phyloP scores from a whole-genome alignment of 2,329 filamentous ascomycete genomes.

The Colletotrichum sp. region DNA sequence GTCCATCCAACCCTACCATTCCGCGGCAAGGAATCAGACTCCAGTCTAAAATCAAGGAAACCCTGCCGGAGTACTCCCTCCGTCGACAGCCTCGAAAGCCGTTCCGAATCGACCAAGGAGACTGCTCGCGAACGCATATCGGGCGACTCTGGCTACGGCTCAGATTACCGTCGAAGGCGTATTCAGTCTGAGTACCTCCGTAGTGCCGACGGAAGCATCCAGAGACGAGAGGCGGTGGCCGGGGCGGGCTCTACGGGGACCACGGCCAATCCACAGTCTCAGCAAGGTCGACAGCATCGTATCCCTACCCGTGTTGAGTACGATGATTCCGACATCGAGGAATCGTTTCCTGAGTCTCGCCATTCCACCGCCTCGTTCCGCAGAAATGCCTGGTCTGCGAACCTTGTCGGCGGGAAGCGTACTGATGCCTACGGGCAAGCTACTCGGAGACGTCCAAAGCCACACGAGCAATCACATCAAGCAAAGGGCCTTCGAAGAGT shows the following conservation, averaged over 20 bases:
- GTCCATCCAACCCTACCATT: neutral
- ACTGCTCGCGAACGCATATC: neutral
- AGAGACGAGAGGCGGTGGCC: neutral
- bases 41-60: neutral
- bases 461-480: neutral
- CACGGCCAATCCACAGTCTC: neutral
- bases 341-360: neutral
- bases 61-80: neutral
- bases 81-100: neutral
- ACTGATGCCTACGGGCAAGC: too few species aligned
- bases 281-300: too few species aligned
- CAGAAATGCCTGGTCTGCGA: neutral
- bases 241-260: neutral
- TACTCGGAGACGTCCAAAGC: neutral
- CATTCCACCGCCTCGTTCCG: neutral
- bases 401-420: neutral
- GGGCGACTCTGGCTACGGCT: slow-evolving; percentile 5
- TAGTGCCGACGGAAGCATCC: neutral
- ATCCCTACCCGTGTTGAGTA: neutral
- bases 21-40: neutral
- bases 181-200: neutral
- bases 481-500: neutral
- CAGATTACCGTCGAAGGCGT: neutral
- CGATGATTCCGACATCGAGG: neutral
- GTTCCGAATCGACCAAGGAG: neutral